Base-by-base conservation (phyloP, 306 rosid genomes). In the Crataegus laevigata region DNA sequence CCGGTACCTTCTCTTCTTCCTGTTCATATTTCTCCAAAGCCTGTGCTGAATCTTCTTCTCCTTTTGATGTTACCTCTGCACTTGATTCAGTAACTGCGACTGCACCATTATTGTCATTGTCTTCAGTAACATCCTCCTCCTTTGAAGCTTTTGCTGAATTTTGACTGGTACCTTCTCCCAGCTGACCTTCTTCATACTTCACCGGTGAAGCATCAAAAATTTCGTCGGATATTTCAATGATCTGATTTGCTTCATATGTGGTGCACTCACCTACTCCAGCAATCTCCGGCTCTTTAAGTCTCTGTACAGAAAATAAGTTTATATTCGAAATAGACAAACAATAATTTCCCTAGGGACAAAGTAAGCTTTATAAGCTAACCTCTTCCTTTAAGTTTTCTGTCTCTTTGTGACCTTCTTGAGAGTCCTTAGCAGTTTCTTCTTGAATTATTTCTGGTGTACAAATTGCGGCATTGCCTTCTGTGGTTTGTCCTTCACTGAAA, bases 311-410 rank as follows among this genome's bases (percentile, higher is more conserved):
- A 57, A 24, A 70, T 65, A 58, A 26, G 11, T 68, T 67, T 11
- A 24, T 50, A 55, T 24, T 36, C 13, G 5, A 62, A 47, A 11
- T 14, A 42, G 52, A 24, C 17, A 52, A 26, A 61, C 71, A 30
- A 26, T 42, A 63, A 42, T 63, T 75, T 15, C 38, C 36, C 22
- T 67, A 15, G 45, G 50, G 22, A 72, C 24, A 28, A 66, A 45
- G 21, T 47, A 22, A 9, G 75, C 40, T 52, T 36, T 43, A 42
- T 11, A 65, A 38, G 19, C 82, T 78, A 11, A 77, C 82, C 84
- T 77, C 89, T 63, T 75, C 74, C 38, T 47, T 34, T 47, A 76
- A 34, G 40, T 11, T 75, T 47, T 80, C 77, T 55, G n/a, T 69
- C 73, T 78, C 60, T 30, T 68, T 74, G 62, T 74, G 71, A 4